Evolutionary conservation across 352 stramenopile genomes (phyloP).

Genomic region (Pythium apleroticum): DNA sequence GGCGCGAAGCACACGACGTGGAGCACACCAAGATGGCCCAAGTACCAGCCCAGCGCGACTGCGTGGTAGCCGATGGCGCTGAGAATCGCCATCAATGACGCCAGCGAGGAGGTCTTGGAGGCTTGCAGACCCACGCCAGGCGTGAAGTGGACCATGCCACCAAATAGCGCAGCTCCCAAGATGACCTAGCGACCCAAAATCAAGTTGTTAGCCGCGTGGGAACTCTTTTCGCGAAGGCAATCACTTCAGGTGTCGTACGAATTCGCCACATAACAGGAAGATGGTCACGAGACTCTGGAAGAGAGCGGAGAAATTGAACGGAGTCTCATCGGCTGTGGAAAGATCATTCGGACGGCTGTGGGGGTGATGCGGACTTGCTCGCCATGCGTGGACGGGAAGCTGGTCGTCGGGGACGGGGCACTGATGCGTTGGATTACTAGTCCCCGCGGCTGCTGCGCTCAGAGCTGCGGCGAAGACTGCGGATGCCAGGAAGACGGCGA

Average conservation of each 20-base stretch:
- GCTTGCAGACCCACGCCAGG: neutral
- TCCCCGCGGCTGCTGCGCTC: neutral
- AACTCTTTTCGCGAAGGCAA: neutral
- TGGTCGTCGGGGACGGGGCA: neutral
- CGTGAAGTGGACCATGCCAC: conserved; percentile 13
- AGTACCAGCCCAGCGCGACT: conserved; percentile 19
- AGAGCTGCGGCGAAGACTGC: neutral
- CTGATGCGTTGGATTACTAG: neutral
- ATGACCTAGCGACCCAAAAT: conserved; percentile 2
- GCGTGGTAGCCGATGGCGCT: conserved; percentile 17
- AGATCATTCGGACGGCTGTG: no score
- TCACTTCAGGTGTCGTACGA: conserved; percentile 1
- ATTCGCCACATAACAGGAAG: conserved; percentile 21
- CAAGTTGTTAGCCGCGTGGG: neutral
- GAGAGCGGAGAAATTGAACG: neutral
- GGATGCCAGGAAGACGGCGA: neutral
- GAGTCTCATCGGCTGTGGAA: neutral
- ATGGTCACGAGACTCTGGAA: conserved; percentile 4
- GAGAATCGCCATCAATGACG: conserved; percentile 4
- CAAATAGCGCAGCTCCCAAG: conserved; percentile 16
- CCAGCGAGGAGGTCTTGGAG: neutral
- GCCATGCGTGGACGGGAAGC: neutral
- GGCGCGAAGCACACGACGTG: conserved; percentile 16
- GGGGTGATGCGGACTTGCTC: neutral
- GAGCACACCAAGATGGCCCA: conserved; percentile 2